Evolutionary conservation across 108 stramenopile species (phyloP).

Genomic region (Mediolabrus comicus): DNA sequence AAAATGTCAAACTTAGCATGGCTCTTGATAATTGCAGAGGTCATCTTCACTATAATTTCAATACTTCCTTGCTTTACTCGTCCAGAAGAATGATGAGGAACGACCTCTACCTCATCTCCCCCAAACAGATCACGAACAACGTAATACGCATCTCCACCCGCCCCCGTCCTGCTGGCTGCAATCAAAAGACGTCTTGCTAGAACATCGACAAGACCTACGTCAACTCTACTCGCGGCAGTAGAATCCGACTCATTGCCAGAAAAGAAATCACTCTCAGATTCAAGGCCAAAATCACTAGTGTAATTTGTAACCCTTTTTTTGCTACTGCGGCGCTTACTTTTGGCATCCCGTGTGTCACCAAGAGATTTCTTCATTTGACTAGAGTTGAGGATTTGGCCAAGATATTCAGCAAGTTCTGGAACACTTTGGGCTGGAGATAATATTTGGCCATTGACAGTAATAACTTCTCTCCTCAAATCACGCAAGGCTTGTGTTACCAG

Average conservation of each 20-base stretch:
- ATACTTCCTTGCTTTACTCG: constrained; percentile 59
- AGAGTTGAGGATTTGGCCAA: constrained; percentile 68
- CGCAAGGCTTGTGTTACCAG: constrained; percentile 74
- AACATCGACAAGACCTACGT: constrained; percentile 67
- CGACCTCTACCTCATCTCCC: constrained; percentile 84
- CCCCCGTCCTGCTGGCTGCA: constrained; percentile 82
- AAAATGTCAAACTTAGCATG: constrained; percentile 87
- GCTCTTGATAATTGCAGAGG: constrained; percentile 75
- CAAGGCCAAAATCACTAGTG: constrained; percentile 41
- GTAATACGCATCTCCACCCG: constrained; percentile 86
- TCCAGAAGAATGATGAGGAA: constrained; percentile 59
- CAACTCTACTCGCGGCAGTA: constrained; percentile 20
- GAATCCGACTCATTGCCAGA: constrained; percentile 22
- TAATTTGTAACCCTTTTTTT: constrained; percentile 15
- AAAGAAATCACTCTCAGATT: constrained; percentile 29
- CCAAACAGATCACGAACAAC: constrained; percentile 86
- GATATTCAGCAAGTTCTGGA: constrained; percentile 59
- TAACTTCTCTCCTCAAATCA: constrained; percentile 80
- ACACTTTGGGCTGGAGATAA: constrained; percentile 75
- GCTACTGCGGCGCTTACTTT: constrained; percentile 2
- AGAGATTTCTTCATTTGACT: constrained; percentile 21
- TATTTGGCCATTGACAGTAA: constrained; percentile 83
- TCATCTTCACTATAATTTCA: constrained; percentile 73
- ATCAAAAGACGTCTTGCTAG: constrained; percentile 76
- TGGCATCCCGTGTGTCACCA: constrained; percentile 10